phyloP scores from a whole-genome alignment of 345 rosid species.

The Camelina sativa region DNA sequence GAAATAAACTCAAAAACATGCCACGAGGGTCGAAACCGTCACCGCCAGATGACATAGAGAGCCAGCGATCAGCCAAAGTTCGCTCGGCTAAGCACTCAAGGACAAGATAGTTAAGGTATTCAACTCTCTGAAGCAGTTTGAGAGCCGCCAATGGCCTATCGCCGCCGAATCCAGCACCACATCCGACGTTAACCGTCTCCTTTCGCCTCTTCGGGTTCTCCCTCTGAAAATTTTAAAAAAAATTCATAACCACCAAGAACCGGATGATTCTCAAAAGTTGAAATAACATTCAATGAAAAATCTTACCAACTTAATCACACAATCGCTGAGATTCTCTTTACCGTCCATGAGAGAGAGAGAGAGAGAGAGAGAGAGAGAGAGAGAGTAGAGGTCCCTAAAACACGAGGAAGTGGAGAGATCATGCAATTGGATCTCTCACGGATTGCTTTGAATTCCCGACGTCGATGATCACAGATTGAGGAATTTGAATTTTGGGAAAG shows the following conservation, averaged over 20 bases:
- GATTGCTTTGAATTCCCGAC: not conserved
- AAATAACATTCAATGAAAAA: not conserved
- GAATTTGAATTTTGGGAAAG: conserved; percentile 32
- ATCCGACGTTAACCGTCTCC: conserved; percentile 75
- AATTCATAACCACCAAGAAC: not conserved
- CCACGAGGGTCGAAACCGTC: conserved; percentile 79
- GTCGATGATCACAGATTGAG: conserved; percentile 34
- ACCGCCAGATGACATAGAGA: conserved; percentile 61
- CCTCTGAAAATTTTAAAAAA: conserved; percentile 56
- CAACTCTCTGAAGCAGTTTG: conserved; percentile 75
- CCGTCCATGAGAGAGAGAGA: conserved; percentile 14
- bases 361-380: not conserved
- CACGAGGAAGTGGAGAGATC: conserved; percentile 6
- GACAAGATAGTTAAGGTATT: conserved; percentile 71
- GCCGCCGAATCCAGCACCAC: conserved; percentile 97
- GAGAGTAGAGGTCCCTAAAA: not conserved
- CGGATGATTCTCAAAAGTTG: not conserved
- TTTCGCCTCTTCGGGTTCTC: conserved; percentile 59
- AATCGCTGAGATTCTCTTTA: conserved; percentile 17
- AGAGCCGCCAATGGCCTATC: conserved; percentile 82
- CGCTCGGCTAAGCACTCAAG: conserved; percentile 97
- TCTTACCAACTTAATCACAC: conserved; percentile 37
- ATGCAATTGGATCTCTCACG: not conserved
- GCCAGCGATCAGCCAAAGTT: conserved; percentile 82
- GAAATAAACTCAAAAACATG: conserved; percentile 38